Base-by-base conservation (phyloP, 2,329 filamentous ascomycete genomes). In the Mycosphaerella sp. region DNA sequence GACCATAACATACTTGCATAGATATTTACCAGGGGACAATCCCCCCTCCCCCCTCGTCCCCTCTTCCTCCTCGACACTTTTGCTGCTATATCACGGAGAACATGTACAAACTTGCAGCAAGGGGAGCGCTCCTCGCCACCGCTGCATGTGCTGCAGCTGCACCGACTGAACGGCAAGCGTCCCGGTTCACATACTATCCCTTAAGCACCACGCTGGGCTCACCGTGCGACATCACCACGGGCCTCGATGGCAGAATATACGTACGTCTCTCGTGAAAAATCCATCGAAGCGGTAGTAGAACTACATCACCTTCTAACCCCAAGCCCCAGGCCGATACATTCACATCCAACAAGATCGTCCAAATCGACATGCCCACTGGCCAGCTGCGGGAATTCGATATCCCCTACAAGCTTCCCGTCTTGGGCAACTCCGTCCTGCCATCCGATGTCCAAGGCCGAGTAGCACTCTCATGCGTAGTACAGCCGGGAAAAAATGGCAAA, bases 301-400 rank as follows among this genome's bases (percentile, higher is more conserved):
- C 14, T 1, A 7, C 23, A 2, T 12, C 23, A 1, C 41, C 6
- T 17, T 6, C 29, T 17, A 11, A 12, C 12, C 36, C 53, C 51
- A 39, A 55, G 12, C 4, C 17, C 5, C 14, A 61, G 57, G 59
- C 59, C 29, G 59, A 61, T 40, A 62, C 60, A 12, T 62, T 62
- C 54, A 58, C 58, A 5, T 56, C 60, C 23, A 62, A 61, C 59
- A 62, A 62, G 55, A 59, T 62, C 42, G 59, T 59, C 10, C 57
- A 58, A 39, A 55, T 62, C 39, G 57, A 62, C 41, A 53, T 41
- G n/a, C 41, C 40, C 3, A 58, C 44, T 1, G 55, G 57, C 41
- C 40, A 57, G n/a, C 40, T 61, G 9, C 54, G 23, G 4, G 60
- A 62, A 38, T 61, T 57, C 43, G 49, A 58, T 39, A 59, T 62